A percentile compares a stretch with the other conserved stretches of the same genome.
Evolutionary conservation across 257 asterid species (phyloP).

Genomic region (Euphrasia confusa): DNA sequence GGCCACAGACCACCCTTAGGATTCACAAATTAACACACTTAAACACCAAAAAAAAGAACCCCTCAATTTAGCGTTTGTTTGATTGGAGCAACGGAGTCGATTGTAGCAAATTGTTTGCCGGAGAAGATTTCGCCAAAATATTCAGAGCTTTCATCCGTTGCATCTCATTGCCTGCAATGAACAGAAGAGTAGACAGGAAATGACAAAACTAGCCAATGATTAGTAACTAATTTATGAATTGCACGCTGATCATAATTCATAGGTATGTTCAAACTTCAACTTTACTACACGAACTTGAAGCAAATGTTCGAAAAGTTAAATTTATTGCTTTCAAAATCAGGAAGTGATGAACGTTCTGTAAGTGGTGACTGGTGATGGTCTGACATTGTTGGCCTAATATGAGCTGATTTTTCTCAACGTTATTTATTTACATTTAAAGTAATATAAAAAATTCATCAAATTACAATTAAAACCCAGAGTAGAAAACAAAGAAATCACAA

Average conservation of each 20-base stretch:
- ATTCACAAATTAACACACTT: slow-evolving; percentile 13
- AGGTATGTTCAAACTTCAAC: not conserved
- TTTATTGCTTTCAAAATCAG: not conserved
- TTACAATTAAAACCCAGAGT: too few species aligned
- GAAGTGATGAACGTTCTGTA: not conserved
- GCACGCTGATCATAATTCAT: not conserved
- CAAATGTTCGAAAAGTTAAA: not conserved
- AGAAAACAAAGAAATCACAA: too few species aligned
- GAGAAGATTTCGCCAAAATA: slow-evolving; percentile 50
- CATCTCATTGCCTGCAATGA: slow-evolving; percentile 68
- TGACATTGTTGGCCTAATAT: not conserved
- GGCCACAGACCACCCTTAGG: slow-evolving; percentile 20
- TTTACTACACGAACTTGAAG: not conserved
- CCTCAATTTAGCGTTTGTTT: slow-evolving; percentile 33
- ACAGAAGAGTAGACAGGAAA: not conserved
- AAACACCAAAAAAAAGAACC: slow-evolving; percentile 11
- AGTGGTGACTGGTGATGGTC: too few species aligned
- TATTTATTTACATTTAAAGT: too few species aligned
- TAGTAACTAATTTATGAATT: not conserved
- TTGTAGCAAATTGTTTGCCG: slow-evolving; percentile 26
- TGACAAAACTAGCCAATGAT: not conserved
- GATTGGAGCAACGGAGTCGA: slow-evolving; percentile 35
- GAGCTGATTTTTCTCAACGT: too few species aligned
- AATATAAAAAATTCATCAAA: not conserved
- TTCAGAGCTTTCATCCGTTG: slow-evolving; percentile 55